These are phyloP conservation scores for Rhizopus delemar DNA, from an alignment of 371 early-diverging fungal species.

Conservation along the genomic window DNA sequence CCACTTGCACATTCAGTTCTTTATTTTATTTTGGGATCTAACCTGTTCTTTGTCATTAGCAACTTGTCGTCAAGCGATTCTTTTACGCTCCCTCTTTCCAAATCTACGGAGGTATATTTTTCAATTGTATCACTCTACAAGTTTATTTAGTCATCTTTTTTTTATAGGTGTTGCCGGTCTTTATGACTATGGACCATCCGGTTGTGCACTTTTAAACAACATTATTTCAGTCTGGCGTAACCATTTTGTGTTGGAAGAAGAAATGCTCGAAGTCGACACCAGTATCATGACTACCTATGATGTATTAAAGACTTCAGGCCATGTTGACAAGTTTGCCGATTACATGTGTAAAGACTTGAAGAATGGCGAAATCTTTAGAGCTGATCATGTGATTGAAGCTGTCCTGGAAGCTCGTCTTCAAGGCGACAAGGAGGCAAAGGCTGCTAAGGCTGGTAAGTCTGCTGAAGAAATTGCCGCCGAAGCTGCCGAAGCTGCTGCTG, in stretches of 20 bases:
- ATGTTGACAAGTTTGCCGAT: slow-evolving; percentile 99
- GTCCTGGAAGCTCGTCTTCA: slow-evolving; percentile 89
- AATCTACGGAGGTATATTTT: slow-evolving; percentile 86
- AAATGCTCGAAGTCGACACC: slow-evolving; percentile 99
- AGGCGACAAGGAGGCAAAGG: slow-evolving; percentile 75
- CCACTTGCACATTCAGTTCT: neutral
- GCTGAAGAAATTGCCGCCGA: slow-evolving; percentile 32
- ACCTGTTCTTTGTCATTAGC: slow-evolving; percentile 26
- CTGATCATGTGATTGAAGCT: slow-evolving; percentile 97
- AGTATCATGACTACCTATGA: slow-evolving; percentile 97
- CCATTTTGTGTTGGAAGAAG: slow-evolving; percentile 98
- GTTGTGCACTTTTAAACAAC: slow-evolving; percentile 95
- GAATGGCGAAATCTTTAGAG: slow-evolving; percentile 96
- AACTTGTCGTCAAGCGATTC: slow-evolving; percentile 88
- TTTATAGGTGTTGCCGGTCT: slow-evolving; percentile 92
- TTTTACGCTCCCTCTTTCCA: slow-evolving; percentile 95
- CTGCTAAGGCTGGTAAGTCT: slow-evolving; percentile 53
- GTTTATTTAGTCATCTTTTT: slow-evolving; percentile 3
- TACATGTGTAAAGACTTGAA: slow-evolving; percentile 96
- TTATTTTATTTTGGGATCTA: neutral
- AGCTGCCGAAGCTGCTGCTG: slow-evolving; percentile 47
- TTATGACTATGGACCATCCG: slow-evolving; percentile 98
- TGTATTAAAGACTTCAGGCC: slow-evolving; percentile 99
- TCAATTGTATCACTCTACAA: neutral
- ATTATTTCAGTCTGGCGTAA: slow-evolving; percentile 92